These are phyloP conservation scores for Naematelia aurantialba DNA, from an alignment of 768 basidiomycete species.

Conservation along the genomic window DNA sequence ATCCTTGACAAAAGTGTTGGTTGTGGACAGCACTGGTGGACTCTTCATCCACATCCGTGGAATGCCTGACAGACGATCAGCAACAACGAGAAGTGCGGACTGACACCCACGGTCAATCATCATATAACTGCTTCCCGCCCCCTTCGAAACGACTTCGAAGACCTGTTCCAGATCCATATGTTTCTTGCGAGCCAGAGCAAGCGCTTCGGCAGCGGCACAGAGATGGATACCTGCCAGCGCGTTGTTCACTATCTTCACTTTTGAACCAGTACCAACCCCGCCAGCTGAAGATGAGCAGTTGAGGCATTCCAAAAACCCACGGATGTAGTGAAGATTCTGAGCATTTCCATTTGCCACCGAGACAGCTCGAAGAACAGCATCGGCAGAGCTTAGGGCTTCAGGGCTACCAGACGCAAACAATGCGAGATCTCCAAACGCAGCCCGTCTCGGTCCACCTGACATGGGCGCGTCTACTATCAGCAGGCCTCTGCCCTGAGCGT, in stretches of 20 bases:
- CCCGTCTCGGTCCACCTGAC: constrained; percentile 37
- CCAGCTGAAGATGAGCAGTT: constrained; percentile 20
- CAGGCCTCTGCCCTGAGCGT: constrained; percentile 12
- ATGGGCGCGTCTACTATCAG: constrained; percentile 40
- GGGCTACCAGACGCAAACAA: constrained; percentile 34
- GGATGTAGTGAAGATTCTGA: constrained; percentile 36
- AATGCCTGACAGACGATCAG: constrained; percentile 19
- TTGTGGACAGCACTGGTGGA: constrained; percentile 16
- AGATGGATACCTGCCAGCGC: constrained; percentile 38
- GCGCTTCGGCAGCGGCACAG: constrained; percentile 33
- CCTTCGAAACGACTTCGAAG: constrained; percentile 32
- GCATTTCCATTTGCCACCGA: constrained; percentile 18
- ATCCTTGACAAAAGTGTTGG: constrained; percentile 35
- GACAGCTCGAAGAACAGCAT: constrained; percentile 27
- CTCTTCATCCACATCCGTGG: constrained; percentile 32
- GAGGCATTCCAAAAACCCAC: constrained; percentile 10
- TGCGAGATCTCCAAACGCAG: constrained; percentile 35
- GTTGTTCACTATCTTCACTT: constrained; percentile 40
- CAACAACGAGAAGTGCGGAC: neutral
- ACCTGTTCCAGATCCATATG: constrained; percentile 35
- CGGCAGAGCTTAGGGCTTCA: constrained; percentile 19
- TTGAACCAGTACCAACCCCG: constrained; percentile 33
- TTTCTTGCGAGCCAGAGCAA: constrained; percentile 36
- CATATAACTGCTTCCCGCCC: constrained; percentile 33
- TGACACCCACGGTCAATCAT: constrained; percentile 34